phyloP scores from a whole-genome alignment of 768 basidiomycete genomes.

The Tricholoma hemisulphureum region DNA sequence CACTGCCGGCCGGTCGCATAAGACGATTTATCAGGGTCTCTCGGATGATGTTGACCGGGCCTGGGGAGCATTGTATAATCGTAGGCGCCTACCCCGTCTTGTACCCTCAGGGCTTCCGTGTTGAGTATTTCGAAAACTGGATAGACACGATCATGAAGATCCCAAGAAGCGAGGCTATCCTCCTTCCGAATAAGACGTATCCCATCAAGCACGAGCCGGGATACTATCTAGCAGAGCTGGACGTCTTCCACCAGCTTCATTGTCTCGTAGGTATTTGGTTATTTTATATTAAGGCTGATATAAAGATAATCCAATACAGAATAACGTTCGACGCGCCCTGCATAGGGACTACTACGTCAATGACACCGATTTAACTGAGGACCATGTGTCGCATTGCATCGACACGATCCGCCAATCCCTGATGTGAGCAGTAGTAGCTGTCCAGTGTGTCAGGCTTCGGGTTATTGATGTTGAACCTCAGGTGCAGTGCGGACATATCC shows the following conservation, averaged over 20 bases:
- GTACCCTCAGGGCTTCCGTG: not conserved
- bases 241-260: conserved; percentile 30
- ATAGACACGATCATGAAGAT: conserved; percentile 14
- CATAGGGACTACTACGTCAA: conserved; percentile 18
- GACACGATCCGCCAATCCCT: conserved; percentile 20
- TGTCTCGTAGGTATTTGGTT: conserved; percentile 23
- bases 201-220: conserved; percentile 23
- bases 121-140: conserved; percentile 5
- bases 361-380: conserved; percentile 12
- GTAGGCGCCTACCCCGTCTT: conserved; percentile 17
- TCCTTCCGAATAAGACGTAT: conserved; percentile 21
- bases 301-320: conserved; percentile 5
- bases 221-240: conserved; percentile 22
- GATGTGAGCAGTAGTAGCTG: conserved; percentile 11
- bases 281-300: not conserved
- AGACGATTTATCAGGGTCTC: conserved; percentile 16
- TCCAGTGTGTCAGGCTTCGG: not conserved
- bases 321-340: conserved; percentile 16
- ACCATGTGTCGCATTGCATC: conserved; percentile 20
- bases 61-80: conserved; percentile 23
- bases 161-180: conserved; percentile 18
- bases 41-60: conserved; percentile 21
- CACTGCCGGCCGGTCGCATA: conserved; percentile 17
- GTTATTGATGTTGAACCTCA: not conserved
- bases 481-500: not conserved